Evolutionary conservation across 192 early-diverging fungal species (phyloP).

Genomic region (Oehlia diaphana): DNA sequence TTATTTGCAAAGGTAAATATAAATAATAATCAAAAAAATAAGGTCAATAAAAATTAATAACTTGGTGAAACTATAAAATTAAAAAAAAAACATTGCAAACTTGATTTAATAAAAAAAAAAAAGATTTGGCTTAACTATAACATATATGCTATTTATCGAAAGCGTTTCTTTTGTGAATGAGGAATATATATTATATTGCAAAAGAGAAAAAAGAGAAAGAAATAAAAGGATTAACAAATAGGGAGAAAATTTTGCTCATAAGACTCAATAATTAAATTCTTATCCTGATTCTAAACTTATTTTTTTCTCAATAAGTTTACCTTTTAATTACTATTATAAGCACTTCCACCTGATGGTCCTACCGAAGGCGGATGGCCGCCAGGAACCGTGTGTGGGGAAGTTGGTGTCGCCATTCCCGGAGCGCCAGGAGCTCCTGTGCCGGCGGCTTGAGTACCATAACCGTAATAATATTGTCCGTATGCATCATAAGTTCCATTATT

Average conservation of each 20-base stretch:
- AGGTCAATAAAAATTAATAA: not conserved
- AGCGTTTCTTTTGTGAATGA: not conserved
- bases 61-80: not conserved
- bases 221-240: not conserved
- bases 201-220: not conserved
- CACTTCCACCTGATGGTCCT: not conserved
- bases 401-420: not conserved
- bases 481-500: conserved; percentile 28
- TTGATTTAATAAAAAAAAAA: not conserved
- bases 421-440: conserved; percentile 8
- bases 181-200: not conserved
- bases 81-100: not conserved
- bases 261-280: not conserved
- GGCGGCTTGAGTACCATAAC: conserved; percentile 11
- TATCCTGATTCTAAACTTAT: not conserved
- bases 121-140: not conserved
- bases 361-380: conserved; percentile 3
- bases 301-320: not conserved
- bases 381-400: not conserved
- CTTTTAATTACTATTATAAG: not conserved
- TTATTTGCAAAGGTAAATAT: not conserved
- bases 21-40: not conserved
- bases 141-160: not conserved
- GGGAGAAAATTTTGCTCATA: not conserved
- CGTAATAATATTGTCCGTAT: conserved; percentile 29